Base-by-base conservation (phyloP, 805 yeast species). In the Danielia reshetovae region DNA sequence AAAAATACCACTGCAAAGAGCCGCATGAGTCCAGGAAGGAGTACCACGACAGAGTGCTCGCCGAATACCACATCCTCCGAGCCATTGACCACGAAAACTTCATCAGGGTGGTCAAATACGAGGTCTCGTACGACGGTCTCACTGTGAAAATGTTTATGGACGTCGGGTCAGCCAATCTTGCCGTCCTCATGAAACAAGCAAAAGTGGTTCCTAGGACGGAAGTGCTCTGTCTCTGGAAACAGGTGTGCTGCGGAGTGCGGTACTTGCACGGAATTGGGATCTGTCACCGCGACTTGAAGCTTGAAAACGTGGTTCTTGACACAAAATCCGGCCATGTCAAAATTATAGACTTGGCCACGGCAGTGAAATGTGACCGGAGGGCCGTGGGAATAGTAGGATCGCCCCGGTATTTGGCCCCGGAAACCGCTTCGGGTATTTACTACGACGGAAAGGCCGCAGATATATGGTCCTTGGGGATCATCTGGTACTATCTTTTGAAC, bases 221-320 rank as follows among this genome's bases (percentile, higher is more conserved):
- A 18, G 34, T 51, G 23, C 32, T 59, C 13, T 55, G 68, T 34
- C 51, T 60, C 27, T 68, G 70, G 65, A 59, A 57, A 35, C 79
- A 75, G 47, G 35, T 71, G 3, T 48, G 63, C 12, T 19, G 27
- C 3, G 77, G 67, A 0, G 45, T 75, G 4, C 12, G 29, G 2
- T 65, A 61, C 45, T 39, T 75, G 27, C 79, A 75, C 40, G 22
- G 18, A 7, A 30, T 35, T 2, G 51, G 54, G 16, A 43, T 71
- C 11, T 65, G 71, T 39, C 80, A 75, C 47, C 55, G 79, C 26
- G 81, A 75, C 52, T 46, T 75, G 34, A 75, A 75, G 50, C 55
- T 69, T 16, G 73, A 64, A 18, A 75, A 75, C 40, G 43, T 74
- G 30, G 61, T 73, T 22, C 31, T 73, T 14, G 58, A 48, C 29